Evolutionary conservation across 2,329 filamentous ascomycete species (phyloP).

Genomic region (Colletotrichum spaethianum): DNA sequence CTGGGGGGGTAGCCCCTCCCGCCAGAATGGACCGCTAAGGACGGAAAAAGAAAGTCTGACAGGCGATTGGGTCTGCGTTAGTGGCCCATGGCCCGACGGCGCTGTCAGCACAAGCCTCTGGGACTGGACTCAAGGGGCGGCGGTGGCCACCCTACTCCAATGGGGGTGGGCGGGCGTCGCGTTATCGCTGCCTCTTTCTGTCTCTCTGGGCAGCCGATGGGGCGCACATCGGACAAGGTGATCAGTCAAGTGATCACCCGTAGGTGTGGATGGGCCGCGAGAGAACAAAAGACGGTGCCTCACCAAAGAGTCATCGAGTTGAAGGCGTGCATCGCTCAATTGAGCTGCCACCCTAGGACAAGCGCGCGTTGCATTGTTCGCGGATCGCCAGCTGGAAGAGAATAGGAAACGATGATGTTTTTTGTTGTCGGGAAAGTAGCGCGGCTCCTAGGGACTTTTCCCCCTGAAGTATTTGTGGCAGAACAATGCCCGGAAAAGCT

Average conservation of each 20-base stretch:
- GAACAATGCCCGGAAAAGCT: background rate
- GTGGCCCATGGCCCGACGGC: conserved; percentile 31
- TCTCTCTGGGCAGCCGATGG: conserved; percentile 28
- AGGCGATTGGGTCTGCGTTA: conserved; percentile 40
- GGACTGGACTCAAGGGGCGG: conserved; percentile 20
- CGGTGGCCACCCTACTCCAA: conserved; percentile 19
- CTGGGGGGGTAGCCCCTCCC: conserved; percentile 40
- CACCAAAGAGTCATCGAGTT: conserved; percentile 12
- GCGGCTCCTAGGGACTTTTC: background rate
- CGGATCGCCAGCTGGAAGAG: background rate
- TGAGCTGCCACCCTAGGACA: background rate
- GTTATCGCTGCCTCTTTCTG: conserved; percentile 3
- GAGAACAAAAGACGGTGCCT: conserved; percentile 29
- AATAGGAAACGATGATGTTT: background rate
- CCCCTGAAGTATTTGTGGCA: too few relatives aligned
- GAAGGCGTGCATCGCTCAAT: conserved; percentile 5
- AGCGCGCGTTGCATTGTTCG: background rate
- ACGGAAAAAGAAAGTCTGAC: conserved; percentile 43
- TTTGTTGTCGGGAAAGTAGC: background rate
- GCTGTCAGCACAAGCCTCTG: conserved; percentile 39
- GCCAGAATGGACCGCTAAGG: conserved; percentile 42
- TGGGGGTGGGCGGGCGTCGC: conserved; percentile 20
- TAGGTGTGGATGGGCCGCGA: conserved; percentile 33
- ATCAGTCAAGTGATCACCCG: conserved; percentile 40
- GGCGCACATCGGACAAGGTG: conserved; percentile 22